phyloP scores from a whole-genome alignment of 805 yeast genomes.

The Phaffomyces thermotolerans region DNA sequence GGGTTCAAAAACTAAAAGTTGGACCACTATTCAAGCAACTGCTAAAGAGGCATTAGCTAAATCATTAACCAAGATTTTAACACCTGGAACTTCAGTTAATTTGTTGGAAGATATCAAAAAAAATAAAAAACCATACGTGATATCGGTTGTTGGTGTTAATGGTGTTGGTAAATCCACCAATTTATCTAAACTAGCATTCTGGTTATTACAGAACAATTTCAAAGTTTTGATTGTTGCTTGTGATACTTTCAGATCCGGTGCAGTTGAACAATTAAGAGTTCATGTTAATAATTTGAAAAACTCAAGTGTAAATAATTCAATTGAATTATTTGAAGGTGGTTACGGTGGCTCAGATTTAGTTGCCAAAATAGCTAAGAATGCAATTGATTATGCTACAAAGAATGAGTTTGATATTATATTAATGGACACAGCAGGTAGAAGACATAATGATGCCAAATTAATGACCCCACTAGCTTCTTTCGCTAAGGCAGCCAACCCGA shows the following conservation, averaged over 20 bases:
- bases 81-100: conserved; percentile 89
- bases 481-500: conserved; percentile 93
- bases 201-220: conserved; percentile 87
- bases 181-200: conserved; percentile 86
- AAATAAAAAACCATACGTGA: conserved; percentile 67
- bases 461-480: conserved; percentile 95
- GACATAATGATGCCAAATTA: conserved; percentile 88
- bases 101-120: conserved; percentile 62
- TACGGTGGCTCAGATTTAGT: conserved; percentile 95
- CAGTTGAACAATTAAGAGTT: conserved; percentile 93
- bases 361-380: conserved; percentile 86
- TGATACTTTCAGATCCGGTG: conserved; percentile 97
- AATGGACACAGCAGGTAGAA: conserved; percentile 96
- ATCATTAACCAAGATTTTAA: conserved; percentile 64
- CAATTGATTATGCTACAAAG: conserved; percentile 70
- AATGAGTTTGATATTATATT: conserved; percentile 75
- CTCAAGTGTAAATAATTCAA: conserved; percentile 44
- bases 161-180: conserved; percentile 98
- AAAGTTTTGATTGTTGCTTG: conserved; percentile 90
- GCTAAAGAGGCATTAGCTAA: conserved; percentile 59
- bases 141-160: conserved; percentile 94
- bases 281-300: conserved; percentile 81
- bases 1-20: conserved; percentile 64
- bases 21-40: conserved; percentile 69
- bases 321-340: conserved; percentile 85